Conservation (phyloP, 116 monocot genomes). For the Phalaenopsis hybrid region DNA sequence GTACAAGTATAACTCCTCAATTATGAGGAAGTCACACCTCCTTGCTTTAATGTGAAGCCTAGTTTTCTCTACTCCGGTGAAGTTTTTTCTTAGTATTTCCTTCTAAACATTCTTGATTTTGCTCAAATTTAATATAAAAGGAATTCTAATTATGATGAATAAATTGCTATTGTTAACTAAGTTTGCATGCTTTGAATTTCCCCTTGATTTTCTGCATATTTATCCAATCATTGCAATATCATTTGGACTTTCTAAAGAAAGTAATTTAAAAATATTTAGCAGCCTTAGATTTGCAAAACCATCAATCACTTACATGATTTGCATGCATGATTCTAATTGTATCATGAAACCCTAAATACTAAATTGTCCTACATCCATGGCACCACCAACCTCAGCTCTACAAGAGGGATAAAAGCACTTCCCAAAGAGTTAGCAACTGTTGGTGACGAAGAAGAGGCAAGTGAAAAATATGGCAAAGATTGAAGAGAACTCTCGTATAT, state of each 20-base stretch:
- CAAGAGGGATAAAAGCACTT: background rate
- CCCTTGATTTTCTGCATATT: background rate
- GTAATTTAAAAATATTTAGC: background rate
- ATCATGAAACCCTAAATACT: background rate
- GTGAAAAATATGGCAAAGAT: background rate
- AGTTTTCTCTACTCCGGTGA: background rate
- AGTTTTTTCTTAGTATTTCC: background rate
- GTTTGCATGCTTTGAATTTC: background rate
- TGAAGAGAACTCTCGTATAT: background rate
- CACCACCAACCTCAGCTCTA: background rate
- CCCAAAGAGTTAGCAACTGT: no score
- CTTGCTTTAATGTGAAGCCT: background rate
- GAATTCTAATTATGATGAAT: background rate
- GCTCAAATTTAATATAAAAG: background rate
- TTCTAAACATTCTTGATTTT: background rate
- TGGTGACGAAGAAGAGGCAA: background rate
- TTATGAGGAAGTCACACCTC: background rate
- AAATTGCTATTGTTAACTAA: background rate
- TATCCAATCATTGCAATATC: background rate
- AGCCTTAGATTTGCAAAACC: background rate
- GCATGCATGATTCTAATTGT: background rate
- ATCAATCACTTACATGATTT: background rate
- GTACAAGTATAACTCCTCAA: background rate
- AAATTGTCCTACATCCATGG: background rate
- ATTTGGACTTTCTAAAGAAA: background rate